These are phyloP conservation scores for Apostasia ramifera DNA, from an alignment of 106 monocot species.

Conservation along the genomic window DNA sequence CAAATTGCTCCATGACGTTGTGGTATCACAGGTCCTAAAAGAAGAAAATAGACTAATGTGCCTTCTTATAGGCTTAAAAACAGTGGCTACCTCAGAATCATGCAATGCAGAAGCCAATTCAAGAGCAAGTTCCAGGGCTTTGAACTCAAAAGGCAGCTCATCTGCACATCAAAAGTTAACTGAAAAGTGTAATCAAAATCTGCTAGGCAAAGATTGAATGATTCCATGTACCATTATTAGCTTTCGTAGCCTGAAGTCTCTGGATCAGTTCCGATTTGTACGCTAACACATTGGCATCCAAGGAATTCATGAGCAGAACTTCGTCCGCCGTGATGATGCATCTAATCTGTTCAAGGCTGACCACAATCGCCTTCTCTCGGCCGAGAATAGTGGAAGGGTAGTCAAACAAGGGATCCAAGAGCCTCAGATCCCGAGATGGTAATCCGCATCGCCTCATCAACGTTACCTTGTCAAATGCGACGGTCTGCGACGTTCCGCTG, in stretches of 20 bases:
- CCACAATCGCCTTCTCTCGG: slow-evolving; percentile 70
- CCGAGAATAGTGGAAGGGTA: slow-evolving; percentile 56
- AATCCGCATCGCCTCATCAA: slow-evolving; percentile 51
- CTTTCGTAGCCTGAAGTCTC: slow-evolving; percentile 30
- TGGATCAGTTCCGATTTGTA: slow-evolving; percentile 39
- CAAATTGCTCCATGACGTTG: too few relatives aligned
- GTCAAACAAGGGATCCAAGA: slow-evolving; percentile 66
- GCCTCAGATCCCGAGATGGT: slow-evolving; percentile 64
- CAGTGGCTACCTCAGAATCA: slow-evolving; percentile 46
- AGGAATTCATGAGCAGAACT: slow-evolving; percentile 51
- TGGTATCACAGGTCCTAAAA: too few relatives aligned
- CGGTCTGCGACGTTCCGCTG: slow-evolving; percentile 30
- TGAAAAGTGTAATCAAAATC: background rate
- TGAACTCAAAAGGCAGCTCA: slow-evolving; percentile 67
- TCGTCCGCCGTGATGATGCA: slow-evolving; percentile 81
- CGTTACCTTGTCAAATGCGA: slow-evolving; percentile 44
- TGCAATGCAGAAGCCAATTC: slow-evolving; percentile 50
- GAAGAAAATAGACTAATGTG: too few relatives aligned
- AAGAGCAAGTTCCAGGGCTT: slow-evolving; percentile 64
- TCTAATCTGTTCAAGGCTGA: slow-evolving; percentile 68
- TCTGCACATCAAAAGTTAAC: slow-evolving; percentile 16
- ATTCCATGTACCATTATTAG: slow-evolving; percentile 28
- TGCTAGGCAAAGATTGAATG: background rate
- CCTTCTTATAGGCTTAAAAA: background rate
- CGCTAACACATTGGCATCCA: slow-evolving; percentile 33